Evolutionary conservation across 345 rosid genomes (phyloP), one percentile per base, ranked within the genome.

Genomic region (Syzygium oleosum): DNA sequence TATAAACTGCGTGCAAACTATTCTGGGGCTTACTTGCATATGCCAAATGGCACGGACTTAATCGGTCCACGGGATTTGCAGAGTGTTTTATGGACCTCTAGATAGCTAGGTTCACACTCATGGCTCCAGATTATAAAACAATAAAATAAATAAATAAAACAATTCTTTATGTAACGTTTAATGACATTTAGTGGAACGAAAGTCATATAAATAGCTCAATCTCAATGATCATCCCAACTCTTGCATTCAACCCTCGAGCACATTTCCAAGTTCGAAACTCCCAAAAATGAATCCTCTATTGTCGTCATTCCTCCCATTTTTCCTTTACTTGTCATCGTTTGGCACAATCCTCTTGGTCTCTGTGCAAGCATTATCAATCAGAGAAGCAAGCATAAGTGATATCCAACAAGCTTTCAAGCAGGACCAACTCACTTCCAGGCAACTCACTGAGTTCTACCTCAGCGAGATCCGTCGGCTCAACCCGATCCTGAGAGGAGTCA

Each of bases 361-460:
- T 56, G 52, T 11, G 52, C 68, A 29, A 16, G 88, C 85, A 43
- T 49, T 87, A 27, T 86, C 89, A 51, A 85, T 93, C 58, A 61
- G 86, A 83, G 95, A 94, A 92, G 93, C 94, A 77, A 88, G 88
- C 13, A 87, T 94, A 12, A 27, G 41, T 29, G 94, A 90, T 13
- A 77, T 91, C 63, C 92, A 89, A 54, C 88, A 84, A 2, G 92
- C 92, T 29, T 91, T 92, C 61, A 49, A 65, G 87, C 90, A 46
- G 51, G 90, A 90, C 86, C 88, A 90, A 38, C 92, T 94, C 52
- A 91, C 93, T 21, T 91, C 93, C 13, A 88, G 87, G 91, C 90
- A 92, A 54, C 91, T 92, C 17, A 90, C 90, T 14, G 85, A 89
- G 79, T 90, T 91, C 86, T 92, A 92, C 88, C 53, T 90, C 5